Base-by-base conservation (phyloP, 768 basidiomycete genomes). In the Mrakia hoshinonis region DNA sequence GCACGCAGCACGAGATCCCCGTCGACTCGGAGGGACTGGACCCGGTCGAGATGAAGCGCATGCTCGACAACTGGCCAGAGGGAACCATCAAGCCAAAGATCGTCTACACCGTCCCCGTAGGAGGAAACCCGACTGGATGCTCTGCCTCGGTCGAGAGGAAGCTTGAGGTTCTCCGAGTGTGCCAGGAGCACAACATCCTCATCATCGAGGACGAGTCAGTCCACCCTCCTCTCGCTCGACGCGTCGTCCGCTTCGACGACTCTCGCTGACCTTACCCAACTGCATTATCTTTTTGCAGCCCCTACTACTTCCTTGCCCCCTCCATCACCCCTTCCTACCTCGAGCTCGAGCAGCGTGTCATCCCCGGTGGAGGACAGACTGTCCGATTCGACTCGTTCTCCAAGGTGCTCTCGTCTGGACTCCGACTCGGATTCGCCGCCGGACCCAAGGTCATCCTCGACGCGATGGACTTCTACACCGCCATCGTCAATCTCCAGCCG, bases 321-420 rank as follows among this genome's bases (percentile, higher is more conserved):
- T 82, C 86, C 31, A 83, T 87, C 20, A 85, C 86, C 15, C 85
- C 88, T 0, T 90, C 88, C 0, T 95, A 93, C 79, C 92, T 94
- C 77, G 82, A 85, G 48, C 83, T 95, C 47, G 93, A 96, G 79
- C 82, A 81, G 15, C 83, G 85, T 66, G 84, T 85, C 74, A 73
- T 74, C 10, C 80, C 78, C 1, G 84, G 86, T 75, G 83, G 85
- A 29, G 93, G 93, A 3, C 85, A 87, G 15, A 91, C 95, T 48
- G 75, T 95, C 24, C 86, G 93, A 49, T 92, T 95, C 78, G 93
- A 96, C 77, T 91, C 89, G 77, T 83, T 95, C 67, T 91, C 89
- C 68, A 96, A 96, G 81, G 82, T 94, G 52, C 82, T 81, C 22
- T 78, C 78, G 52, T 79, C 79, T 24, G 81, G 81, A 70, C 69